Evolutionary conservation across 2,329 filamentous ascomycete species (phyloP).

Genomic region (Apiospora koreana): DNA sequence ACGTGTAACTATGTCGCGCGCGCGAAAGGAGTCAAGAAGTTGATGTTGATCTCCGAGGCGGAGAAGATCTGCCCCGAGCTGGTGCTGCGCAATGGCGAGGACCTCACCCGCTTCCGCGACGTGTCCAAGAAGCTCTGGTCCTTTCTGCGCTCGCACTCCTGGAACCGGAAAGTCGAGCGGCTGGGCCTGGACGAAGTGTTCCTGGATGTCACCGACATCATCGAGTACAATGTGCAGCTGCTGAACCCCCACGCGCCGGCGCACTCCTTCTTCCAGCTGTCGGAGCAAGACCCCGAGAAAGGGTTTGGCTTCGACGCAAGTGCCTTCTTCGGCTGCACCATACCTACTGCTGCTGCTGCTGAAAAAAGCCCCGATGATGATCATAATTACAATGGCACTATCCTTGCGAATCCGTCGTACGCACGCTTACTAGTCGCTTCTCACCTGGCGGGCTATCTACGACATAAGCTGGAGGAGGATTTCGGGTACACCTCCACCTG

Average conservation of each 20-base stretch:
- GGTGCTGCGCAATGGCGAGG: slow-evolving; percentile 83
- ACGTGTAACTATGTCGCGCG: slow-evolving; percentile 95
- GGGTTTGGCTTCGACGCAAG: slow-evolving; percentile 82
- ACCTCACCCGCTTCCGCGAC: slow-evolving; percentile 81
- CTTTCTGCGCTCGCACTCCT: slow-evolving; percentile 72
- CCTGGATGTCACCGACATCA: slow-evolving; percentile 81
- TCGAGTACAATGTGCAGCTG: slow-evolving; percentile 76
- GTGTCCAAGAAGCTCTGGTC: slow-evolving; percentile 78
- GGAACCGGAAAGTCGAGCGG: slow-evolving; percentile 76
- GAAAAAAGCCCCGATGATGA: slow-evolving; percentile 15
- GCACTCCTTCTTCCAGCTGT: slow-evolving; percentile 79
- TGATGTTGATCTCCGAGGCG: slow-evolving; percentile 84
- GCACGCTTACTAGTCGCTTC: slow-evolving; percentile 74
- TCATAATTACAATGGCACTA: slow-evolving; percentile 21
- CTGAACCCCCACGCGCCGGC: slow-evolving; percentile 66
- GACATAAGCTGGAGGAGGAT: slow-evolving; percentile 70
- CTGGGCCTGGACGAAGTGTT: slow-evolving; percentile 91
- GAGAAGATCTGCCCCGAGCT: slow-evolving; percentile 79
- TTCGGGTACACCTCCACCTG: slow-evolving; percentile 86
- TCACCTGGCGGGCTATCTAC: slow-evolving; percentile 76
- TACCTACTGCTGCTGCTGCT: slow-evolving; percentile 14
- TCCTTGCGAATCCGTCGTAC: slow-evolving; percentile 41
- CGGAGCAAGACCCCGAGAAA: slow-evolving; percentile 69
- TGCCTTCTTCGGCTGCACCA: slow-evolving; percentile 62
- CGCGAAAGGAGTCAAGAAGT: slow-evolving; percentile 70